phyloP scores from a whole-genome alignment of 768 basidiomycete species.

The Gloeopeniophorella convolvens region DNA sequence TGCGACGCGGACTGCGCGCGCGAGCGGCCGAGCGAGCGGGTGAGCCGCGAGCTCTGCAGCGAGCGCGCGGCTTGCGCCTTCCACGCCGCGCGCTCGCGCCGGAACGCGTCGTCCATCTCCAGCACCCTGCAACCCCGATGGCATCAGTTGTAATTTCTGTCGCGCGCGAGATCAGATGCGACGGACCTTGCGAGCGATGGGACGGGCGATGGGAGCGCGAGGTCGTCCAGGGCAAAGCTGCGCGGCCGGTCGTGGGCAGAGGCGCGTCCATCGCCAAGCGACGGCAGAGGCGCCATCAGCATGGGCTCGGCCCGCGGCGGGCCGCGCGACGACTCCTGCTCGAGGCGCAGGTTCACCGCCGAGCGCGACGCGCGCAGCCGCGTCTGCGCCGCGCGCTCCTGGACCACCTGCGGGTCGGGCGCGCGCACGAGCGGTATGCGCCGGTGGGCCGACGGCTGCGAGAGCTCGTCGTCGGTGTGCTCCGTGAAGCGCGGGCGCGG shows the following conservation, averaged over 20 bases:
- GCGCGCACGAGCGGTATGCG: neutral
- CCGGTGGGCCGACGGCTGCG: constrained; percentile 13
- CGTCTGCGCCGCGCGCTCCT: neutral
- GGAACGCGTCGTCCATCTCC: constrained; percentile 53
- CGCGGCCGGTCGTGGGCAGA: constrained; percentile 36
- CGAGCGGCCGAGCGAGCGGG: constrained; percentile 55
- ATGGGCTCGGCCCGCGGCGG: constrained; percentile 18
- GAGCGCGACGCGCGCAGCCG: neutral
- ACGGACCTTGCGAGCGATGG: constrained; percentile 48
- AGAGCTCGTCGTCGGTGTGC: constrained; percentile 32
- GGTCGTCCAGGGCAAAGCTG: constrained; percentile 55
- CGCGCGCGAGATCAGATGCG: neutral
- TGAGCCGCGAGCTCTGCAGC: constrained; percentile 52
- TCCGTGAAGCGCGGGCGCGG: constrained; percentile 64
- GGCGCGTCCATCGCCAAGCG: neutral
- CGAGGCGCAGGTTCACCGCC: constrained; percentile 1
- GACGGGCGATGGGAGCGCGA: constrained; percentile 51
- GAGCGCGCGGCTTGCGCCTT: constrained; percentile 54
- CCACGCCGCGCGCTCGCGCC: constrained; percentile 63
- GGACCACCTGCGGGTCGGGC: neutral
- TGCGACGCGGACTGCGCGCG: constrained; percentile 52
- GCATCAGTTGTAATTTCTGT: neutral
- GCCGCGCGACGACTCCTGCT: constrained; percentile 3
- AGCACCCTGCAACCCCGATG: constrained; percentile 52
- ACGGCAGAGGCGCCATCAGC: neutral